These are phyloP conservation scores for Capsella rubella DNA, from an alignment of 441 rosid genomes.

Conservation along the genomic window DNA sequence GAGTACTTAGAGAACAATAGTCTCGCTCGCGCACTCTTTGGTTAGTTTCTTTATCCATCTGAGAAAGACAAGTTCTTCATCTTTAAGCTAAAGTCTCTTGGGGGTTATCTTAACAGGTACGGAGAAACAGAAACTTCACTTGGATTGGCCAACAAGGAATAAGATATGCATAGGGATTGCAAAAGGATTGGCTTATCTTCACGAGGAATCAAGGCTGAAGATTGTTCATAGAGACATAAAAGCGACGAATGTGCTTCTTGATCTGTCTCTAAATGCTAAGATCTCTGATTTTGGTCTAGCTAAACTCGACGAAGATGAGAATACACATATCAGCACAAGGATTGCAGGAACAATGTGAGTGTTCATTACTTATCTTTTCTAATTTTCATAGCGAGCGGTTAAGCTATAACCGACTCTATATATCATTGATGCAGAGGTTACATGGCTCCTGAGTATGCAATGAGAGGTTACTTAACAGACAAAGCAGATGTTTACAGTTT, in stretches of 20 bases:
- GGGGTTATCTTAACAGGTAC: slow-evolving; percentile 35
- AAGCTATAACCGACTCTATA: neutral
- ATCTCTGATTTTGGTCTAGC: slow-evolving; percentile 89
- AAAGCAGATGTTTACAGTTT: slow-evolving; percentile 75
- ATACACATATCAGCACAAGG: slow-evolving; percentile 81
- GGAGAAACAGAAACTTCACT: slow-evolving; percentile 56
- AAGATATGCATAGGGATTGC: slow-evolving; percentile 74
- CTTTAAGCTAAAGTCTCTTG: neutral
- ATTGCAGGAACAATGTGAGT: slow-evolving; percentile 82
- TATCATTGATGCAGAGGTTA: slow-evolving; percentile 54
- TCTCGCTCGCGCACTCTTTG: slow-evolving; percentile 64
- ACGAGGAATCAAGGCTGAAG: slow-evolving; percentile 68
- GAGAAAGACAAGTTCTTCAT: neutral
- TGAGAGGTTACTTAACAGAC: slow-evolving; percentile 65
- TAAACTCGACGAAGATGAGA: slow-evolving; percentile 81
- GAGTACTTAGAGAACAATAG: slow-evolving; percentile 68
- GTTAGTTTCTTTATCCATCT: slow-evolving; percentile 36
- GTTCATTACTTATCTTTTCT: neutral
- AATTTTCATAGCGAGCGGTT: neutral
- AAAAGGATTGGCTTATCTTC: slow-evolving; percentile 75
- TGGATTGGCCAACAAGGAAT: slow-evolving; percentile 73
- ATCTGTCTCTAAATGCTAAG: slow-evolving; percentile 65
- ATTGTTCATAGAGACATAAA: slow-evolving; percentile 90
- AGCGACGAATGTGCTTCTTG: slow-evolving; percentile 84
- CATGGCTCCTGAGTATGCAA: slow-evolving; percentile 82